Base-by-base conservation (phyloP, 257 asterid species). In the Plantago ovata region DNA sequence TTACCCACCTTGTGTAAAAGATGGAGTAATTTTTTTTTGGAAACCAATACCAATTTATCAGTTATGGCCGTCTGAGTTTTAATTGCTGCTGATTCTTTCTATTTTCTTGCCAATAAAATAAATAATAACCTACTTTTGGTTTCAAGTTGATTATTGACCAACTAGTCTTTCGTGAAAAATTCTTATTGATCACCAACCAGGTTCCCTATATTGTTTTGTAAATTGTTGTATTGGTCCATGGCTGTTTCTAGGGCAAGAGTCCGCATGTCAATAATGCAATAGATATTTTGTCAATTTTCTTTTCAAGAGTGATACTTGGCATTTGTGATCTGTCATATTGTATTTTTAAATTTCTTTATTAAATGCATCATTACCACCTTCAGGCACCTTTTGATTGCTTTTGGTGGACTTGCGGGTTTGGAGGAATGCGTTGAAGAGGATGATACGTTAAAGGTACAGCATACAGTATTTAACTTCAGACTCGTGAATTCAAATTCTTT, bases 381-480 rank as follows among this genome's bases (percentile, higher is more conserved):
- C 74, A 85, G 93, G 86, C 97, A 93, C 83, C 87, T 93, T 42
- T 73, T 93, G 75, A 89, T 89, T 67, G 94, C 97, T 72, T 93
- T 93, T 60, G 98, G 98, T 68, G 98, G 98, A 53, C 96, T 93
- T 33, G 95, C 98, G 33, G 97, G 99, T 52, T 66, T 93, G 78
- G 99, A 93, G 65, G 98, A 93, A 74, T 84, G 98, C 41, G 83
- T 93, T 9, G 96, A 89, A 69, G 89, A 80, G 74, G 97, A 89
- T 24, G 72, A 69, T 23, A 70, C 46, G 64, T 74, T 93, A 52
- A 89, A 84, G 96, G 96, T 91, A 76, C 43, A 39, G 42, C 15
- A 8, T 56, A 11, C 23, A 13, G 22, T 6, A n/a, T n/a, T n/a
- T n/a, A n/a, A n/a, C n/a, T 45, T n/a, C 16, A 8, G 23, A 28